Evolutionary conservation across 768 basidiomycete species (phyloP).

Genomic region (Boletus rex-veris): DNA sequence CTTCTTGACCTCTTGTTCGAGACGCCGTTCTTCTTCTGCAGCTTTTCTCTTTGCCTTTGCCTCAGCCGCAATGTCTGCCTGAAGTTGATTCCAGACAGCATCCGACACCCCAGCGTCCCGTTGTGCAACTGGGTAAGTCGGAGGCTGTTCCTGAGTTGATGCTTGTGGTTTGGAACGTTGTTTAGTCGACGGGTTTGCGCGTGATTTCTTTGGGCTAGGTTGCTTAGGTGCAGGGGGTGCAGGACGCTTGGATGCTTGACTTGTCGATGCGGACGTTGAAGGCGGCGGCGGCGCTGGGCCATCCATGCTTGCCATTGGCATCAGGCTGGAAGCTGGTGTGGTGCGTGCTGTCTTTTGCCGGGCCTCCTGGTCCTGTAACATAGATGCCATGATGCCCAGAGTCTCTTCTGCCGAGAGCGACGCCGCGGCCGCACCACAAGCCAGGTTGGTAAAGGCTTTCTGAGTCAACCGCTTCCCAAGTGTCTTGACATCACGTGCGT

Average conservation of each 20-base stretch:
- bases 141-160: slow-evolving; percentile 1
- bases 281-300: slow-evolving; percentile 19
- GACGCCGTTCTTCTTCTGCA: slow-evolving; percentile 16
- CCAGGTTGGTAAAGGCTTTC: slow-evolving; percentile 34
- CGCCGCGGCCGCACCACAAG: slow-evolving; percentile 14
- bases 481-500: slow-evolving; percentile 61
- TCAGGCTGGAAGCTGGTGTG: background rate
- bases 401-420: slow-evolving; percentile 29
- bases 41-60: slow-evolving; percentile 18
- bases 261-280: slow-evolving; percentile 18
- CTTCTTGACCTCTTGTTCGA: slow-evolving; percentile 17
- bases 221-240: slow-evolving; percentile 17
- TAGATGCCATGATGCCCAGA: slow-evolving; percentile 23
- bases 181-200: too few relatives aligned
- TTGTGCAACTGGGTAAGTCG: slow-evolving; percentile 3
- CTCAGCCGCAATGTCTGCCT: slow-evolving; percentile 33
- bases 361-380: slow-evolving; percentile 23
- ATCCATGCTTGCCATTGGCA: slow-evolving; percentile 23
- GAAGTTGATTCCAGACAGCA: slow-evolving; percentile 49
- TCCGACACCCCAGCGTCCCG: slow-evolving; percentile 57
- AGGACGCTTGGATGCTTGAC: slow-evolving; percentile 17
- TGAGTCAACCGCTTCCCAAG: slow-evolving; percentile 48
- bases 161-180: background rate
- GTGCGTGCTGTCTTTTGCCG: slow-evolving; percentile 13
- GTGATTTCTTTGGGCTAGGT: background rate